These are phyloP conservation scores for Pharus latifolius DNA, from an alignment of 176 grass and related monocot species.

Conservation along the genomic window DNA sequence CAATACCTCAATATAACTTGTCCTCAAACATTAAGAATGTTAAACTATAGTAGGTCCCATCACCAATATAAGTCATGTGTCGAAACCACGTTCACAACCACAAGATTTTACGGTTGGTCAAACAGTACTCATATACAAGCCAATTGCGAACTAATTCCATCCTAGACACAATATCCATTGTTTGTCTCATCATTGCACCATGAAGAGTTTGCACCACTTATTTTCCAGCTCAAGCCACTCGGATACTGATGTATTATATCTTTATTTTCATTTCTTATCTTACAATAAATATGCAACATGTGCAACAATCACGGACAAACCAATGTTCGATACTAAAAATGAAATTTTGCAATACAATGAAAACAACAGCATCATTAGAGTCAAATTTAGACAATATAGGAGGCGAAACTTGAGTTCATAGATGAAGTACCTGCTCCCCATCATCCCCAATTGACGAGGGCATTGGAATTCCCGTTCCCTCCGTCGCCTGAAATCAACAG, in stretches of 20 bases:
- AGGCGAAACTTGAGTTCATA: neutral
- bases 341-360: neutral
- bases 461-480: constrained; percentile 26
- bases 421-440: constrained; percentile 40
- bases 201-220: neutral
- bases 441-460: constrained; percentile 47
- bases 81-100: neutral
- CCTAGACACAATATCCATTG: neutral
- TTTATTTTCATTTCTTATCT: neutral
- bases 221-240: neutral
- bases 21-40: neutral
- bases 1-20: neutral
- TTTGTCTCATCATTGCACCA: neutral
- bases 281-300: neutral
- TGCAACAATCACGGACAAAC: neutral
- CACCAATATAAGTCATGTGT: neutral
- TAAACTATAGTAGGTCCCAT: neutral
- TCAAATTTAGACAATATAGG: neutral
- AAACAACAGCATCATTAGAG: neutral
- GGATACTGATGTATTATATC: neutral
- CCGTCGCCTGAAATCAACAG: constrained; percentile 17
- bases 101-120: neutral
- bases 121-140: neutral
- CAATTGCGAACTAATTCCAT: neutral
- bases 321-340: neutral